These are phyloP conservation scores for Zancudomyces culisetae DNA, from an alignment of 371 early-diverging fungal species.

Conservation along the genomic window DNA sequence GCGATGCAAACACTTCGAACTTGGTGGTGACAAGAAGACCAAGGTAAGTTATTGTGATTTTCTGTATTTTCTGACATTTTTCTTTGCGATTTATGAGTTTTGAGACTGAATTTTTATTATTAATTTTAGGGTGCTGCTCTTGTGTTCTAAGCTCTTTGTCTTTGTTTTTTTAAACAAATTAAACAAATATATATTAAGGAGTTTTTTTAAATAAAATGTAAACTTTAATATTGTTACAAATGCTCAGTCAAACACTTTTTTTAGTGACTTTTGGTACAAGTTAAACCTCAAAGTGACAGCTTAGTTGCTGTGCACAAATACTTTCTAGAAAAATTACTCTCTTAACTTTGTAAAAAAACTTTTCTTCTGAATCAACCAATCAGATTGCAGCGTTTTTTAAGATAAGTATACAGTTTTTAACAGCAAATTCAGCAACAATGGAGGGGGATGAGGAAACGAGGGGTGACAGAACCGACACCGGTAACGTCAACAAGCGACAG, in stretches of 20 bases:
- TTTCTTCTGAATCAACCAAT: no score
- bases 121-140: slow-evolving; percentile 46
- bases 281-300: no score
- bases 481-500: no score
- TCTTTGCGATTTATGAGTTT: not conserved
- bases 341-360: no score
- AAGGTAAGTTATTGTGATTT: slow-evolving; percentile 17
- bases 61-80: not conserved
- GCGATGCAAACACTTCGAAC: slow-evolving; percentile 99
- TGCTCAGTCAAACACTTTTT: not conserved
- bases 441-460: no score
- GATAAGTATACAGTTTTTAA: no score
- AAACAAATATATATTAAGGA: not conserved
- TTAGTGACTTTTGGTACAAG: no score
- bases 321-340: no score
- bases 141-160: slow-evolving; percentile 34
- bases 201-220: not conserved
- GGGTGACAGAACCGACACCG: no score
- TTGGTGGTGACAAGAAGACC: slow-evolving; percentile 98
- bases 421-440: no score
- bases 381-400: no score
- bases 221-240: not conserved
- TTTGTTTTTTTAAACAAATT: not conserved
- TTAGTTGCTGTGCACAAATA: no score
- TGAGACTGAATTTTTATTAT: not conserved